Conservation (phyloP, 148 eudicot species). For the Cornus kousa region DNA sequence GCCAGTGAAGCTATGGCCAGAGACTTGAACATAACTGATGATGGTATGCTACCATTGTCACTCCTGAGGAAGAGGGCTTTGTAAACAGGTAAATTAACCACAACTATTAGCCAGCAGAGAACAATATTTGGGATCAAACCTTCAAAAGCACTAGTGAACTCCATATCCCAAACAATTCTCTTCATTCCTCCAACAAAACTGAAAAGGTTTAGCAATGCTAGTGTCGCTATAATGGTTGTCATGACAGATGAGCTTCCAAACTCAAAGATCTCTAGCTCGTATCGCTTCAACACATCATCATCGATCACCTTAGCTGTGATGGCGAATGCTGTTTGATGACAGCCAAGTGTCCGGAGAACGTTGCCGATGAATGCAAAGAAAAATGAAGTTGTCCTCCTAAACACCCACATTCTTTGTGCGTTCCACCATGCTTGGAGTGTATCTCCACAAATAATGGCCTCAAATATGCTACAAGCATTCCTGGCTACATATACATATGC, state of each 20-base stretch:
- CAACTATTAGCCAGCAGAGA: conserved; percentile 21
- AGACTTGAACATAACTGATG: conserved; percentile 30
- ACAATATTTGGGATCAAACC: conserved; percentile 18
- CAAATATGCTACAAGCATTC: conserved; percentile 24
- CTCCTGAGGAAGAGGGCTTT: conserved; percentile 33
- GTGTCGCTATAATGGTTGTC: conserved; percentile 25
- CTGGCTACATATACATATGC: conserved; percentile 28
- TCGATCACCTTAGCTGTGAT: conserved; percentile 36
- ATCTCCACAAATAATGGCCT: conserved; percentile 27
- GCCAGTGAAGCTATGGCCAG: conserved; percentile 26
- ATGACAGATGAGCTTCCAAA: conserved; percentile 35
- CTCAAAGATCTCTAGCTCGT: conserved; percentile 31
- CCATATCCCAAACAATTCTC: conserved; percentile 4
- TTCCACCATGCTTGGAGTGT: conserved; percentile 45
- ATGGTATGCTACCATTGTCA: conserved; percentile 38
- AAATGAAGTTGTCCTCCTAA: conserved; percentile 32
- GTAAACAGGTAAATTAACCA: conserved; percentile 34
- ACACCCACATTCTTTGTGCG: conserved; percentile 36
- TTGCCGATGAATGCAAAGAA: conserved; percentile 34
- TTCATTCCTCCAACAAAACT: conserved; percentile 5
- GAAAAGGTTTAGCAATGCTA: conserved; percentile 32
- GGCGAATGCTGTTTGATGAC: conserved; percentile 24
- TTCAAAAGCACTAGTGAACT: background rate
- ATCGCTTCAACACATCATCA: conserved; percentile 25
- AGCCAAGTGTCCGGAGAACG: conserved; percentile 21